A percentile compares a stretch with the other conserved stretches of the same genome.
These are phyloP conservation scores for Berkeleyomyces basicola DNA, from an alignment of 2,329 filamentous ascomycete genomes.

Conservation along the genomic window DNA sequence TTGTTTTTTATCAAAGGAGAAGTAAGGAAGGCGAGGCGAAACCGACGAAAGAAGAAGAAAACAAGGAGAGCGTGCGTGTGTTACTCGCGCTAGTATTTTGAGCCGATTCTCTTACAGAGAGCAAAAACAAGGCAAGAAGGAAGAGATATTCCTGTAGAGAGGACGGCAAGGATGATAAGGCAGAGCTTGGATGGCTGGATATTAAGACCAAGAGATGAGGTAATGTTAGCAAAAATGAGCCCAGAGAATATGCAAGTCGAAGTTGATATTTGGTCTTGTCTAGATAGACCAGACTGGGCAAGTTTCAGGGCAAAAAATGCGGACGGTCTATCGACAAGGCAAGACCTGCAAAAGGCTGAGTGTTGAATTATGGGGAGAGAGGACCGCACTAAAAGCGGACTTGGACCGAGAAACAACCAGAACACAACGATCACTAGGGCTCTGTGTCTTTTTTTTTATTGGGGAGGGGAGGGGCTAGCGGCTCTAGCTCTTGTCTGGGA, in stretches of 20 bases:
- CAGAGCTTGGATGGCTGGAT: constrained; percentile 3
- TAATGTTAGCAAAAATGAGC: background rate
- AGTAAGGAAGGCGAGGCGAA: background rate
- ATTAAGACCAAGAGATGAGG: background rate
- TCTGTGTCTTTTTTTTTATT: background rate
- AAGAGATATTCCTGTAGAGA: background rate
- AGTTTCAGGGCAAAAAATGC: background rate
- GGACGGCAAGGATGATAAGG: constrained; percentile 4
- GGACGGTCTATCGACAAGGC: background rate
- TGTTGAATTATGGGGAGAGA: background rate
- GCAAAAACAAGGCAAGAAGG: background rate
- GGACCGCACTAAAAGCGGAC: background rate
- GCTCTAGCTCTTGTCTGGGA: background rate
- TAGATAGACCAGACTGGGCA: background rate
- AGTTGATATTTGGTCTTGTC: background rate
- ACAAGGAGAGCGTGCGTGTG: background rate
- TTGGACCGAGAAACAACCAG: background rate
- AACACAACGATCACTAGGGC: background rate
- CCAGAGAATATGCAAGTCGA: background rate
- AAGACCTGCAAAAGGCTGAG: background rate
- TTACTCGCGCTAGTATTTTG: background rate
- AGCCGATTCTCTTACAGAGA: background rate
- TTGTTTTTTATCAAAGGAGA: background rate
- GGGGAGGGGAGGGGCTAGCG: background rate
- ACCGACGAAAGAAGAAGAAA: background rate